Conservation (phyloP, 140 eudicot species). For the Ambrosia hybrid region DNA sequence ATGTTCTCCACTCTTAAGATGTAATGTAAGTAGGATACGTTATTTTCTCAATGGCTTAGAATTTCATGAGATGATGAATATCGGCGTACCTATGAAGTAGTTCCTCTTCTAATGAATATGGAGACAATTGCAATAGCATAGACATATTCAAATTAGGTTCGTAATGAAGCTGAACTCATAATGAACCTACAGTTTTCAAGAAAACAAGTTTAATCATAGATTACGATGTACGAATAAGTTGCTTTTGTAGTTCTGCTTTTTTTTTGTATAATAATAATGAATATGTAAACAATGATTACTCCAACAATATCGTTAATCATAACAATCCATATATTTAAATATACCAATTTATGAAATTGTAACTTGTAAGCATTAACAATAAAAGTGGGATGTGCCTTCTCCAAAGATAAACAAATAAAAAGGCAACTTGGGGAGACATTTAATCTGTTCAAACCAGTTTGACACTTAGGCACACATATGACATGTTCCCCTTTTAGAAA, state of each 20-base stretch:
- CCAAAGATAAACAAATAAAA: too few relatives aligned
- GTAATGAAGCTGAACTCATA: constrained; percentile 51
- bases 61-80: too few relatives aligned
- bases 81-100: constrained; percentile 34
- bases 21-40: too few relatives aligned
- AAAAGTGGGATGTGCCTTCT: neutral
- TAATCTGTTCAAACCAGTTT: too few relatives aligned
- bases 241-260: neutral
- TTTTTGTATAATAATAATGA: neutral
- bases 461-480: neutral
- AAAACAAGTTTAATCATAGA: constrained; percentile 19
- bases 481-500: neutral
- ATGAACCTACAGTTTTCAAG: constrained; percentile 56
- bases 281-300: too few relatives aligned
- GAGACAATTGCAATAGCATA: constrained; percentile 82
- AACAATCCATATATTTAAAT: neutral
- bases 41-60: too few relatives aligned
- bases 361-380: neutral
- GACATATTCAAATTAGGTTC: constrained; percentile 45
- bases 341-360: neutral
- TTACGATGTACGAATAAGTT: neutral
- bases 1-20: too few relatives aligned
- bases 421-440: too few relatives aligned
- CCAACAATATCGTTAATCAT: neutral
- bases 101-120: constrained; percentile 60